These are phyloP conservation scores for Penicillium verhagenii DNA, from an alignment of 495 filamentous ascomycete species.

Conservation along the genomic window DNA sequence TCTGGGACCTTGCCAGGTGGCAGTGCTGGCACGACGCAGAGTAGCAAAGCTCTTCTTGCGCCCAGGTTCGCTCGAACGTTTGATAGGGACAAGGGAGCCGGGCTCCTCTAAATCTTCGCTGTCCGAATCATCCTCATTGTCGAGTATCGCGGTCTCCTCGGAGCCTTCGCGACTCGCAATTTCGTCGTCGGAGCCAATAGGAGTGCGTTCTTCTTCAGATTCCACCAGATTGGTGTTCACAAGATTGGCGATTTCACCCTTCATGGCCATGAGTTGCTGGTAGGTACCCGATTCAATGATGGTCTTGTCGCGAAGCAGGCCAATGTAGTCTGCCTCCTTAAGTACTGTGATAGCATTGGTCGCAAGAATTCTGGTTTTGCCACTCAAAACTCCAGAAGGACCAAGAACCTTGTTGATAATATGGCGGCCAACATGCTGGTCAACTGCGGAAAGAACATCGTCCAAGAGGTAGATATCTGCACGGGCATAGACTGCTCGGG, in stretches of 20 bases:
- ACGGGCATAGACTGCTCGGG: constrained; percentile 92
- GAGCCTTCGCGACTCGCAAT: constrained; percentile 52
- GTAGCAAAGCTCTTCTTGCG: constrained; percentile 70
- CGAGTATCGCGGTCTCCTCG: constrained; percentile 52
- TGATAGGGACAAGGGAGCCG: constrained; percentile 70
- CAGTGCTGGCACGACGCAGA: constrained; percentile 84
- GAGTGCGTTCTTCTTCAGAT: constrained; percentile 57
- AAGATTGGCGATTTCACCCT: constrained; percentile 81
- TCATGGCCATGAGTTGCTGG: constrained; percentile 87
- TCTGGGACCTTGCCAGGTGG: constrained; percentile 81
- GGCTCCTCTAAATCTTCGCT: constrained; percentile 74
- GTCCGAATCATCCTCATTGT: constrained; percentile 53
- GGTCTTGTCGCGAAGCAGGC: constrained; percentile 75
- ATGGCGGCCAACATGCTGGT: constrained; percentile 95
- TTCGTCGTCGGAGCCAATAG: constrained; percentile 51
- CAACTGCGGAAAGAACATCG: constrained; percentile 91
- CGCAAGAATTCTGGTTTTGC: constrained; percentile 90
- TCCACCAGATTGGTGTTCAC: constrained; percentile 74
- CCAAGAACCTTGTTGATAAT: constrained; percentile 93
- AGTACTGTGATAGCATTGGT: constrained; percentile 96
- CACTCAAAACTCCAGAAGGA: constrained; percentile 71
- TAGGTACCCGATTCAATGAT: constrained; percentile 88
- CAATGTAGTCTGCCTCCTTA: constrained; percentile 82
- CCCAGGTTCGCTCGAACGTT: constrained; percentile 44
- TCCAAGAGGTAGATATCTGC: constrained; percentile 97